Base-by-base conservation (phyloP, 2,329 filamentous ascomycete species). In the Botrytis fragariae region DNA sequence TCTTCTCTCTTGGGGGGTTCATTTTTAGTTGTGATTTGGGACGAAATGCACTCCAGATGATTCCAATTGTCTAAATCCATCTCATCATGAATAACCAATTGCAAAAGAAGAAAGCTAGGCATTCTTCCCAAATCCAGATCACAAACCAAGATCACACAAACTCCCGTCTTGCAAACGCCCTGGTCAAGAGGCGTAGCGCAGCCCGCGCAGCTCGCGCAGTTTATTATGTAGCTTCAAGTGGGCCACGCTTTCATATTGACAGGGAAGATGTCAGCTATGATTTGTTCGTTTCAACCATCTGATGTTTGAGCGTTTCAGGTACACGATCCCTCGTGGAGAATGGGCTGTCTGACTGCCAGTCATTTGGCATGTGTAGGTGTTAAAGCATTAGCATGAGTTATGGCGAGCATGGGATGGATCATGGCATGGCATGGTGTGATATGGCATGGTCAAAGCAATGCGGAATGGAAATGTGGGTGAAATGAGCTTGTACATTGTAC, bases 241-340 rank as follows among this genome's bases (percentile, higher is more conserved):
- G 64, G 32, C 29, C 45, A 54, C 25, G 29, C 61, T 29, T 42
- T 12, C 8, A 63, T 4, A 29, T 63, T 5, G 37, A 42, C 39
- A 63, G 39, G 61, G 39, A 32, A 32, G 2, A 42, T 29, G 61
- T 22, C 25, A 68, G n/a, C 29, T 45, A 10, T 67, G 39, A 70
- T 70, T 70, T 25, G 68, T n/a, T n/a, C 61, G 39, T 29, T 63
- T 29, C 25, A 44, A 44, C 54, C 57, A 64, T 62, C 39, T 71
- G 69, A 63, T 71, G 69, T 71, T 63, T 63, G 6, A 64, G 22
- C 57, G 69, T 71, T 71, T 71, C 69, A 71, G 69, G 44, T 64
- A 63, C 69, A 71, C 18, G 59, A 71, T 71, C 59, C 57, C 63
- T 71, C 69, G 69, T 71, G 69, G 57, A 71, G 35, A 25, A 71